A percentile compares a stretch with the other conserved stretches of the same genome.
These are phyloP conservation scores for Chaetomium globosum DNA, from an alignment of 2,329 filamentous ascomycete genomes.

Conservation along the genomic window DNA sequence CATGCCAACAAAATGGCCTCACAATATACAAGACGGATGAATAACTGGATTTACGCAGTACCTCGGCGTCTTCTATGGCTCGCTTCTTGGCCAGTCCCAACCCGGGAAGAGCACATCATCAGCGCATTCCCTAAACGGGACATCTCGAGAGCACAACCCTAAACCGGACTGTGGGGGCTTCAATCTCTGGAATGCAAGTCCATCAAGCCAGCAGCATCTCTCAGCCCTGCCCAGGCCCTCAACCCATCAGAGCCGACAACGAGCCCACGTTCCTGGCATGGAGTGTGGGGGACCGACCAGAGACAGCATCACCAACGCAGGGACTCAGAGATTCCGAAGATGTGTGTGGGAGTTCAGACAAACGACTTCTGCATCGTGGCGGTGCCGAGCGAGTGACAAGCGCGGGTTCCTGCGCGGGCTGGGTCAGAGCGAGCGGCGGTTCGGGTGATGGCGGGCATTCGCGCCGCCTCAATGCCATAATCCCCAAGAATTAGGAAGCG, in stretches of 20 bases:
- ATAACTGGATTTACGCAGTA: neutral
- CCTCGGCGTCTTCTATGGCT: neutral
- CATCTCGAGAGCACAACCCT: neutral
- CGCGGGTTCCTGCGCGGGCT: constrained; percentile 30
- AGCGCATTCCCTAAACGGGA: neutral
- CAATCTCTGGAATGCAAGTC: neutral
- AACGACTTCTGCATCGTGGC: constrained; percentile 17
- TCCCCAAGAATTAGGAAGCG: constrained; percentile 10
- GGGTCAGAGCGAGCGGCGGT: neutral
- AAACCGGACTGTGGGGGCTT: neutral
- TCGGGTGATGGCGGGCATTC: neutral
- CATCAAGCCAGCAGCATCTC: neutral
- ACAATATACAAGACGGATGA: neutral
- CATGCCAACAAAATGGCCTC: neutral
- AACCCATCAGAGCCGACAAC: constrained; percentile 29
- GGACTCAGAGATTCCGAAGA: neutral
- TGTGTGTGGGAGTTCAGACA: neutral
- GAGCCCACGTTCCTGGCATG: constrained; percentile 13
- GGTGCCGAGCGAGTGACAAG: constrained; percentile 24
- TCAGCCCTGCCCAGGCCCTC: neutral
- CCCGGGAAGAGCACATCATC: neutral
- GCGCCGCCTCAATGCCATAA: neutral
- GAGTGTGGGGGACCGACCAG: constrained; percentile 17
- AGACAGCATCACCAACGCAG: neutral
- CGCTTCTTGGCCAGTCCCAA: neutral